Percentiles rank a stretch among this genome's conserved stretches.
phyloP scores from a whole-genome alignment of 495 filamentous ascomycete genomes.

The Pyrenopolyporus hunteri region DNA sequence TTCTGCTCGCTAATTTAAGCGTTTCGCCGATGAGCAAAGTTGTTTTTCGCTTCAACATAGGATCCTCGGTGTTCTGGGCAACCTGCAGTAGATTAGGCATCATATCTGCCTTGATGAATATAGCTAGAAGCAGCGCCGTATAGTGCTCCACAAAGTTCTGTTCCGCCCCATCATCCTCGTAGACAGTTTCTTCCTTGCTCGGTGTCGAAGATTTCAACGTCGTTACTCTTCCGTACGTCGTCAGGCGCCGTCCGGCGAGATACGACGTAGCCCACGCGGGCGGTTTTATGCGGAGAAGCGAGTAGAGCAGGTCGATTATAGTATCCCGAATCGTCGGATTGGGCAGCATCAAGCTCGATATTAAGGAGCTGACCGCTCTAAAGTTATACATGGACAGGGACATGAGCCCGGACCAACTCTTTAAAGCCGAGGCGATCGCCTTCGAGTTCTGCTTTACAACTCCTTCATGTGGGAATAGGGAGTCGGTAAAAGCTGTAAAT shows the following conservation, averaged over 20 bases:
- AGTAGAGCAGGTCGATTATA: conserved; percentile 86
- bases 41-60: conserved; percentile 82
- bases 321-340: conserved; percentile 68
- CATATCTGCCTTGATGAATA: conserved; percentile 82
- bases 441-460: conserved; percentile 83
- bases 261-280: conserved; percentile 97
- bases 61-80: conserved; percentile 70
- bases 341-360: conserved; percentile 77
- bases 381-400: conserved; percentile 84
- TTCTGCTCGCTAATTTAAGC: conserved; percentile 82
- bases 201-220: conserved; percentile 69
- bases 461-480: conserved; percentile 71
- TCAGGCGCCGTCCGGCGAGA: conserved; percentile 87
- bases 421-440: conserved; percentile 84
- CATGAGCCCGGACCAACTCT: conserved; percentile 91
- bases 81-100: conserved; percentile 79
- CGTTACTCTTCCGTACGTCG: conserved; percentile 90
- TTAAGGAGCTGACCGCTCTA: conserved; percentile 78
- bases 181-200: conserved; percentile 53
- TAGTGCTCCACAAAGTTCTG: conserved; percentile 92
- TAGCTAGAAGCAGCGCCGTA: conserved; percentile 84
- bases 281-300: conserved; percentile 89
- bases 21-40: conserved; percentile 90
- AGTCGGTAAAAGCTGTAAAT: conserved; percentile 89
- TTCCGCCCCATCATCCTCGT: conserved; percentile 70